Percentiles rank a stretch among this genome's conserved stretches.
phyloP scores from a whole-genome alignment of 805 yeast genomes.

The Zygosaccharomyces rouxii region DNA sequence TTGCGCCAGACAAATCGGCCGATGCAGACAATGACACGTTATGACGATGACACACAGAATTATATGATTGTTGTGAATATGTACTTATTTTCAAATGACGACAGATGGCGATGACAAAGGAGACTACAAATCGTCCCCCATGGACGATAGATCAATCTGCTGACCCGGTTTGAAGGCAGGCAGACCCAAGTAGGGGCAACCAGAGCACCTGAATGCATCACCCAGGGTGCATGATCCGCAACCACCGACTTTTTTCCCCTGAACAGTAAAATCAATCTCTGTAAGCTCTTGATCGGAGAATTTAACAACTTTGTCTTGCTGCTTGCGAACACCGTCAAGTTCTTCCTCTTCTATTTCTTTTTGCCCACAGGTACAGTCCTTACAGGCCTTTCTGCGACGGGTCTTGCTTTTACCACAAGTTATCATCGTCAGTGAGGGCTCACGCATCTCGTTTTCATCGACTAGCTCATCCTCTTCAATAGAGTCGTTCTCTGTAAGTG shows the following conservation, averaged over 20 bases:
- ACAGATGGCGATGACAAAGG: background rate
- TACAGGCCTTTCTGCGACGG: slow-evolving; percentile 77
- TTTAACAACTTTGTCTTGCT: slow-evolving; percentile 40
- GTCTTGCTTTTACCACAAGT: slow-evolving; percentile 33
- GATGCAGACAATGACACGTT: background rate
- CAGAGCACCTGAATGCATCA: slow-evolving; percentile 97
- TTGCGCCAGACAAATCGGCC: background rate
- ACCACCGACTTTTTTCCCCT: slow-evolving; percentile 89
- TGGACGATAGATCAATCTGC: slow-evolving; percentile 66
- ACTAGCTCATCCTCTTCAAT: slow-evolving; percentile 57
- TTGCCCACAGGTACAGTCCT: slow-evolving; percentile 96
- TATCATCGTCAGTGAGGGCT: slow-evolving; percentile 24
- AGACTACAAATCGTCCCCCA: slow-evolving; percentile 69
- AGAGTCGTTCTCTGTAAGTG: slow-evolving; percentile 45
- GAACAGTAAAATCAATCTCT: slow-evolving; percentile 92
- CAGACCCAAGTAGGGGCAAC: slow-evolving; percentile 93
- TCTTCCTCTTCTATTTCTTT: slow-evolving; percentile 79
- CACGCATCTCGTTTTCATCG: slow-evolving; percentile 35
- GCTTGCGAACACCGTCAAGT: slow-evolving; percentile 27
- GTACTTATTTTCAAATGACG: background rate
- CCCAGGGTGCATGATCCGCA: slow-evolving; percentile 97
- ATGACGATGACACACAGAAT: background rate
- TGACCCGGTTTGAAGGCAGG: slow-evolving; percentile 99
- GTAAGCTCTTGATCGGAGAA: slow-evolving; percentile 61
- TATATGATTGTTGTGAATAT: background rate